Base-by-base conservation (phyloP, 768 basidiomycete species). In the Ramaria rubella region DNA sequence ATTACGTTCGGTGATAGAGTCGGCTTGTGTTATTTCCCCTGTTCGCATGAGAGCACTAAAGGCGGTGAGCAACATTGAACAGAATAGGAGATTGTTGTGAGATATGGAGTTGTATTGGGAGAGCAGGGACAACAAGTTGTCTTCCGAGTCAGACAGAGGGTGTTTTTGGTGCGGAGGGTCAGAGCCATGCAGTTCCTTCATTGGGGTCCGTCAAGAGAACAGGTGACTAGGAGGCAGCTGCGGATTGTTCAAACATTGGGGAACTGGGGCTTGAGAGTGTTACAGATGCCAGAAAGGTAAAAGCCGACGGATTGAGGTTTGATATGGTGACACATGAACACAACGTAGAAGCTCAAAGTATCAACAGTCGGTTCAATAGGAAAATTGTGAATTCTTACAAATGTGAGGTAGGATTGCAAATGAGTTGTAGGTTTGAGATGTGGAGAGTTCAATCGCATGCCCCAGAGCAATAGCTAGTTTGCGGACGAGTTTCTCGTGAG, bases 361-460 rank as follows among this genome's bases (percentile, higher is more conserved):
- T 75, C 69, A 1, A 60, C 54, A 1, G 73, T 74, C 0, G 75
- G 77, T n/a, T n/a, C n/a, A n/a, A n/a, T n/a, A n/a, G n/a, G n/a
- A n/a, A n/a, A n/a, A n/a, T n/a, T n/a, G n/a, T 0, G 71, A 63
- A 15, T 72, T 24, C 3, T 72, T 38, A 65, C 11, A n/a, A n/a
- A n/a, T n/a, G n/a, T n/a, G n/a, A n/a, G n/a, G n/a, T n/a, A n/a
- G n/a, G n/a, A n/a, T n/a, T n/a, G n/a, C n/a, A n/a, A n/a, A n/a
- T n/a, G 73, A 60, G 2, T 65, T 6, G 52, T 77, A 76, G 0
- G 65, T 52, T 0, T 21, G 1, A 0, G n/a, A 4, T 0, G 71
- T 68, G 3, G 63, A 63, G 0, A 12, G 15, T 17, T 72, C 67
- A 19, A 76, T 55, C 0, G 70, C 58, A 19, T 60, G 26, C 2